These are phyloP conservation scores for Nicotiana tabacum DNA, from an alignment of 257 asterid genomes.

Conservation along the genomic window DNA sequence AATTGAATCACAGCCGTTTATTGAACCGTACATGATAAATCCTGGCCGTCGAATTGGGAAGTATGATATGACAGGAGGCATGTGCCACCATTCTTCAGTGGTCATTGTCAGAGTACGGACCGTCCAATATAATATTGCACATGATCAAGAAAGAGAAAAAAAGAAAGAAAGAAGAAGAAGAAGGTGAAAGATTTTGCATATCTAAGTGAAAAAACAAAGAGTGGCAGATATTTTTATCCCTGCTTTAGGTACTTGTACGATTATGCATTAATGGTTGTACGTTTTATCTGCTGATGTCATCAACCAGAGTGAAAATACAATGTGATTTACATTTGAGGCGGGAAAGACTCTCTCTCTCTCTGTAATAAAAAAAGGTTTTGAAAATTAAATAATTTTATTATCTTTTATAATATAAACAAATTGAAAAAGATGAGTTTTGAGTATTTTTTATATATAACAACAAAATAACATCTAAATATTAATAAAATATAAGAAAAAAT, in stretches of 20 bases:
- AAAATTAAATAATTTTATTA: too few species aligned
- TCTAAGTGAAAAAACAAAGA: neutral
- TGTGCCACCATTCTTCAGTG: conserved; percentile 96
- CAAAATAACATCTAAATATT: too few species aligned
- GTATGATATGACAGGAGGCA: conserved; percentile 84
- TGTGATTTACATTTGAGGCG: neutral
- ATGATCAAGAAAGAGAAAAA: neutral
- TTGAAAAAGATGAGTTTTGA: too few species aligned
- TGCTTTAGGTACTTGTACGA: neutral
- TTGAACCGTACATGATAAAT: conserved; percentile 44
- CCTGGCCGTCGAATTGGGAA: conserved; percentile 34
- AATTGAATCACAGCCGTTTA: conserved; percentile 40
- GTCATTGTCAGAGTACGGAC: conserved; percentile 97
- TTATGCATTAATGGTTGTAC: neutral
- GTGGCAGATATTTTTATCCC: neutral
- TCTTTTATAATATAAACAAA: too few species aligned
- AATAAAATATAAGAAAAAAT: too few species aligned
- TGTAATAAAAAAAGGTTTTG: neutral
- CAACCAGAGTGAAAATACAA: neutral
- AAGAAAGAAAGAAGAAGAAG: too few species aligned
- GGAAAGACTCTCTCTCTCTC: neutral
- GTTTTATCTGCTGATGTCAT: neutral
- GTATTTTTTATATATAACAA: neutral
- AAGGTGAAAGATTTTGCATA: neutral
- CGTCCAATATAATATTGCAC: conserved; percentile 21